Evolutionary conservation across 306 rosid species (phyloP).

Genomic region (Castanea mollissima): DNA sequence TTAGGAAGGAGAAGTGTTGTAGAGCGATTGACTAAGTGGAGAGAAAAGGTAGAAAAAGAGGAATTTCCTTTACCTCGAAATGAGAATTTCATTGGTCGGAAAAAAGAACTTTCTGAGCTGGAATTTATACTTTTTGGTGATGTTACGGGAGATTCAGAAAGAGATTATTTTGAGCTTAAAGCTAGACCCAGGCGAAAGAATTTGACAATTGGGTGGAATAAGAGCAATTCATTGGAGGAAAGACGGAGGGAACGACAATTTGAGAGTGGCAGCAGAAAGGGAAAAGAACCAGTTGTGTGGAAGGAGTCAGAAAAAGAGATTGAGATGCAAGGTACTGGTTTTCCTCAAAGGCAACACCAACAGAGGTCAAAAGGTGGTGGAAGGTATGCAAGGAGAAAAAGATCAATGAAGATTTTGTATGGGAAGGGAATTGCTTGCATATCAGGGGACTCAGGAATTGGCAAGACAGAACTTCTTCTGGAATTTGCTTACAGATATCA

Average conservation of each 20-base stretch:
- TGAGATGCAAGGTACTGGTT: slow-evolving; percentile 66
- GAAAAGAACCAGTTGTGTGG: slow-evolving; percentile 83
- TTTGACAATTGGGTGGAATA: slow-evolving; percentile 62
- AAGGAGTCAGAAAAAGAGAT: slow-evolving; percentile 84
- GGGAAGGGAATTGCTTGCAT: slow-evolving; percentile 89
- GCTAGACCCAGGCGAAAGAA: slow-evolving; percentile 68
- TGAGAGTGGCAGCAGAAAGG: slow-evolving; percentile 47
- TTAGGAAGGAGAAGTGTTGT: slow-evolving; percentile 80
- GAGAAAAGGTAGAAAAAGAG: slow-evolving; percentile 73
- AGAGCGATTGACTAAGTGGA: slow-evolving; percentile 71
- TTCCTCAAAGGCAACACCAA: slow-evolving; percentile 47
- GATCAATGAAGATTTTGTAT: slow-evolving; percentile 55
- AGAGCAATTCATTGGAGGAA: slow-evolving; percentile 53
- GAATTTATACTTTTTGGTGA: slow-evolving; percentile 84
- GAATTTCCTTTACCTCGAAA: slow-evolving; percentile 75
- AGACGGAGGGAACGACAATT: slow-evolving; percentile 44
- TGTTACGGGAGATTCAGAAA: slow-evolving; percentile 67
- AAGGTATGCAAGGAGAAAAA: slow-evolving; percentile 53
- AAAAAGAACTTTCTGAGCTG: slow-evolving; percentile 75
- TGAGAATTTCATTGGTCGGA: slow-evolving; percentile 74
- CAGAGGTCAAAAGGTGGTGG: slow-evolving; percentile 51
- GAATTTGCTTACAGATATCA: slow-evolving; percentile 88
- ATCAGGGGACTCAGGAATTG: slow-evolving; percentile 83
- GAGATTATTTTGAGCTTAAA: slow-evolving; percentile 78
- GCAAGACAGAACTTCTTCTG: slow-evolving; percentile 84